phyloP scores from a whole-genome alignment of 257 asterid genomes.

The Scutellaria baicalensis region DNA sequence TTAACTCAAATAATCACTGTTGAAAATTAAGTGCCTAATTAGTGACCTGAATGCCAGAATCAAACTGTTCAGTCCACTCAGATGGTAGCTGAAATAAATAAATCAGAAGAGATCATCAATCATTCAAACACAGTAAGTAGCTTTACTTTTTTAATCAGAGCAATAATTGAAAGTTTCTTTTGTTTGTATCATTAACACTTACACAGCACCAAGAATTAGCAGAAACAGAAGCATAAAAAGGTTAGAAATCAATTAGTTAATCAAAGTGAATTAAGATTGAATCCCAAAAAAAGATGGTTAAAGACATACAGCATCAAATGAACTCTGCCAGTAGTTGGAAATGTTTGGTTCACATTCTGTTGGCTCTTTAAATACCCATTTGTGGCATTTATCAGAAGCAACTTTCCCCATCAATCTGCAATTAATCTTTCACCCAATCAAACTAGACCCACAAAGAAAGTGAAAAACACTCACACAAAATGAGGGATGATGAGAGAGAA shows the following conservation, averaged over 20 bases:
- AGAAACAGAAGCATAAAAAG: constrained; percentile 2
- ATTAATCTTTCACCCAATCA: constrained; percentile 37
- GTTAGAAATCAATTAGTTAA: constrained; percentile 22
- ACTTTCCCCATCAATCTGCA: constrained; percentile 99
- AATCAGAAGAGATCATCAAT: constrained; percentile 24
- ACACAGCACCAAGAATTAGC: constrained; percentile 12
- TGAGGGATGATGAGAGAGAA: constrained; percentile 6
- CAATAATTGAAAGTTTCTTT: constrained; percentile 31
- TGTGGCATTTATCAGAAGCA: constrained; percentile 99
- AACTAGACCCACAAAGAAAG: neutral
- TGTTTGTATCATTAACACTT: neutral
- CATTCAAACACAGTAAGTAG: constrained; percentile 19
- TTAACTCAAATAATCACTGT: neutral
- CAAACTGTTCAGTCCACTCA: constrained; percentile 99
- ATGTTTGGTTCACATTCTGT: constrained; percentile 91
- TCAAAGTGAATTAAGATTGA: constrained; percentile 10
- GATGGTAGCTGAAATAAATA: constrained; percentile 73
- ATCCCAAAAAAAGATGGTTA: neutral
- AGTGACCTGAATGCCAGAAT: constrained; percentile 93
- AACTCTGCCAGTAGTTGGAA: constrained; percentile 99
- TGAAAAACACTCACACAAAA: constrained; percentile 13
- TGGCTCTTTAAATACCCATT: constrained; percentile 99
- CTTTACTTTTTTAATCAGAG: constrained; percentile 7
- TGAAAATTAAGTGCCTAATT: neutral
- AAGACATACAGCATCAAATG: constrained; percentile 96